Evolutionary conservation across 352 stramenopile genomes (phyloP), one percentile per base, ranked within the genome.

Genomic region (Phytophthora nicotianae): DNA sequence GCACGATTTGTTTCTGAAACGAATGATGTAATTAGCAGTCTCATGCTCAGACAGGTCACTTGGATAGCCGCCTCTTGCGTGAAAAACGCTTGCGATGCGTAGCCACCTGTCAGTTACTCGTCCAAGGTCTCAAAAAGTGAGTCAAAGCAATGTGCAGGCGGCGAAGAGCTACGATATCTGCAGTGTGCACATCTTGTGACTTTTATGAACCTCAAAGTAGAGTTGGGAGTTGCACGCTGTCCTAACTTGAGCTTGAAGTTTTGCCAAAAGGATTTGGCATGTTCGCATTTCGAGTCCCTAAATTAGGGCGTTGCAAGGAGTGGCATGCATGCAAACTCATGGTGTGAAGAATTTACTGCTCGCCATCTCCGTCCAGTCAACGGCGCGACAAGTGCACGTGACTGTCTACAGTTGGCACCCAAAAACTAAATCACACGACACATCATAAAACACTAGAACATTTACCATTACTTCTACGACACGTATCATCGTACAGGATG

Each of bases 271-370:
- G 29, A 35, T 35, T 35, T 9, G 8, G n/a, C n/a, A n/a, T n/a
- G n/a, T n/a, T n/a, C n/a, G n/a, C n/a, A n/a, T n/a, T n/a, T n/a
- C n/a, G n/a, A n/a, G n/a, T n/a, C n/a, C n/a, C n/a, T n/a, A n/a
- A n/a, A n/a, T n/a, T n/a, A n/a, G n/a, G n/a, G n/a, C n/a, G n/a
- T n/a, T n/a, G n/a, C n/a, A n/a, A n/a, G n/a, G n/a, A n/a, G n/a
- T n/a, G n/a, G n/a, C n/a, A n/a, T n/a, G n/a, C n/a, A 40, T 41
- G 46, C 46, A 52, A 52, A 41, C 46, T 52, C 46, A 52, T 41
- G 26, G 4, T 8, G 45, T 8, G 26, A 37, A 3, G n/a, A 37
- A 26, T 52, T 52, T n/a, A 52, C 26, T 52, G 45, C 19, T 51
- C 16, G 26, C 26, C 26, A 8, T 35, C 29, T 35, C 29, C 29